Conservation (phyloP, 148 eudicot genomes). For the Silene uniflora region DNA sequence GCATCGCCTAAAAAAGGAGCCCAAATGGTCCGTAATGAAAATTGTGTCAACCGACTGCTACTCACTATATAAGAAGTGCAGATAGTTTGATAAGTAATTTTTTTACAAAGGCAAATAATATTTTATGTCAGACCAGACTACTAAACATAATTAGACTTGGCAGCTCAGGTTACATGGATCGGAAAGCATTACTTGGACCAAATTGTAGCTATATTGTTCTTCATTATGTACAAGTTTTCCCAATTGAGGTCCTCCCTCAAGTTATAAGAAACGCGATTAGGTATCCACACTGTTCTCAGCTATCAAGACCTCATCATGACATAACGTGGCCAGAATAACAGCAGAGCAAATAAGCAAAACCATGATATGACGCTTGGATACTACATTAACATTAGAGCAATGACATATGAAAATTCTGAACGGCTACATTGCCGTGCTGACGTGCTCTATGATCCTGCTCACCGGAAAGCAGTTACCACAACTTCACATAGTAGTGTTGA, state of each 20-base stretch:
- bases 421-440: neutral
- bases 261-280: neutral
- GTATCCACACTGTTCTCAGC: neutral
- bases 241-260: neutral
- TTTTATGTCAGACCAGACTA: no score
- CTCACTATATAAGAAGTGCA: neutral
- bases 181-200: neutral
- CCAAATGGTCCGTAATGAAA: neutral
- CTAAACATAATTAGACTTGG: no score
- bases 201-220: neutral
- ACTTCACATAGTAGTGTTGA: neutral
- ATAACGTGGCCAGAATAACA: constrained; percentile 4
- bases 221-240: neutral
- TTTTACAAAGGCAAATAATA: no score
- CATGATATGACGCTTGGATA: neutral
- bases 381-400: neutral
- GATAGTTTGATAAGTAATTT: no score
- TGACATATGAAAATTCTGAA: neutral
- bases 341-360: neutral
- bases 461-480: neutral
- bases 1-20: neutral
- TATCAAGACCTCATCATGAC: neutral
- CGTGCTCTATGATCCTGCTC: neutral
- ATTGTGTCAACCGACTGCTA: neutral
- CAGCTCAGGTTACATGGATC: neutral